Evolutionary conservation across 1,284 basidiomycete genomes (phyloP).

Genomic region (Ustilago sp.): DNA sequence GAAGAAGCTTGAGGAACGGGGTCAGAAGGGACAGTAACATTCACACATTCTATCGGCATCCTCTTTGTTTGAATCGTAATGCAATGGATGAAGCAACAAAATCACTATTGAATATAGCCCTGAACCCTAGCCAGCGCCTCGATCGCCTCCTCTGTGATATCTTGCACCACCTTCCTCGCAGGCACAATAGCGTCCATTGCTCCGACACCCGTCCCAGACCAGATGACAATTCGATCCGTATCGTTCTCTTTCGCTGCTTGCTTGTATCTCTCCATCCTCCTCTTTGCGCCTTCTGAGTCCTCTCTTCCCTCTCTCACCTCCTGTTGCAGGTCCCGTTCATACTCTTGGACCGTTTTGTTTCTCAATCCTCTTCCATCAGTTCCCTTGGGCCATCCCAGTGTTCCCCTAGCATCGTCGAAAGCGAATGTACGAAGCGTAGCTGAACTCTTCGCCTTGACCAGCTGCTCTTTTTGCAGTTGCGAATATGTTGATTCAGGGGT

Average conservation of each 20-base stretch:
- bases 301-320: conserved; percentile 21
- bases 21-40: conserved; percentile 16
- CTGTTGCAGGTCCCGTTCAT: conserved; percentile 43
- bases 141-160: conserved; percentile 44
- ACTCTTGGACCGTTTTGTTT: conserved; percentile 62
- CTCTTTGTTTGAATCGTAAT: not conserved
- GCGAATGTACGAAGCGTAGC: conserved; percentile 60
- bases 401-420: conserved; percentile 66
- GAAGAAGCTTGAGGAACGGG: conserved; percentile 44
- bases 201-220: conserved; percentile 66
- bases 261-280: conserved; percentile 57
- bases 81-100: not conserved
- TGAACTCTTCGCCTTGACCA: conserved; percentile 42
- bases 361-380: conserved; percentile 63
- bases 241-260: conserved; percentile 56
- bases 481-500: conserved; percentile 63
- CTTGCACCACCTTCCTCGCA: conserved; percentile 49
- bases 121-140: conserved; percentile 30
- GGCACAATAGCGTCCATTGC: conserved; percentile 50
- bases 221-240: conserved; percentile 58
- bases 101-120: conserved; percentile 27
- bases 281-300: conserved; percentile 29
- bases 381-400: conserved; percentile 64
- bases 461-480: conserved; percentile 57
- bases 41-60: no score